A percentile compares a stretch with the other conserved stretches of the same genome.
These are phyloP conservation scores for Tympanopsis confertula DNA, from an alignment of 2,329 filamentous ascomycete species.

Conservation along the genomic window DNA sequence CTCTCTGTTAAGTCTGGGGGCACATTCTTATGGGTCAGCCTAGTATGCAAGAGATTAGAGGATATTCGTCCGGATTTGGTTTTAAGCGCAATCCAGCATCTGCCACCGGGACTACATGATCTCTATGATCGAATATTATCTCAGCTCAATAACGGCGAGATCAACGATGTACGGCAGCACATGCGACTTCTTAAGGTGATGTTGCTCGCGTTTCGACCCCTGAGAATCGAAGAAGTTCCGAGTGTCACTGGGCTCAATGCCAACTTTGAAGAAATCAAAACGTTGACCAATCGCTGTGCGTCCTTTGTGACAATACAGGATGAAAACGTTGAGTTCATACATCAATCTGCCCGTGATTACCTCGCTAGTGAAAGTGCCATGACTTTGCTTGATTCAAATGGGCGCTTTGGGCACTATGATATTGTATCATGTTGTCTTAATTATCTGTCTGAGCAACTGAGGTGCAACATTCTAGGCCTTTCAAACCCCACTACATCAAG, in stretches of 20 bases:
- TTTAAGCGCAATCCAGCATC: slow-evolving; percentile 7
- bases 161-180: slow-evolving; percentile 6
- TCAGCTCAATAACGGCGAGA: slow-evolving; percentile 8
- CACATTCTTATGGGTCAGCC: slow-evolving; percentile 15
- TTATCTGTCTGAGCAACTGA: slow-evolving; percentile 9
- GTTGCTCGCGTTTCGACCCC: slow-evolving; percentile 11
- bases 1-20: slow-evolving; percentile 8
- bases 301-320: slow-evolving; percentile 12
- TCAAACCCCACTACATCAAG: slow-evolving; percentile 9
- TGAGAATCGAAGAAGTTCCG: slow-evolving; percentile 9
- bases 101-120: slow-evolving; percentile 9
- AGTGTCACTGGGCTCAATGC: slow-evolving; percentile 9
- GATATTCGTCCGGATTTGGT: slow-evolving; percentile 3
- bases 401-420: slow-evolving; percentile 7
- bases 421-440: slow-evolving; percentile 11
- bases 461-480: slow-evolving; percentile 10
- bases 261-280: slow-evolving; percentile 4
- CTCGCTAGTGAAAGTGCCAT: slow-evolving; percentile 7
- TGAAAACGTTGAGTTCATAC: slow-evolving; percentile 12
- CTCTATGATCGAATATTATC: slow-evolving; percentile 11
- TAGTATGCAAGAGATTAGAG: slow-evolving; percentile 13
- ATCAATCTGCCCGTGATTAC: slow-evolving; percentile 15
- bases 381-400: slow-evolving; percentile 8
- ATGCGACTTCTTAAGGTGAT: slow-evolving; percentile 12
- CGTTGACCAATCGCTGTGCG: slow-evolving; percentile 9